A percentile compares a stretch with the other conserved stretches of the same genome.
phyloP scores from a whole-genome alignment of 768 basidiomycete species.

The Boletus rubescentipes region DNA sequence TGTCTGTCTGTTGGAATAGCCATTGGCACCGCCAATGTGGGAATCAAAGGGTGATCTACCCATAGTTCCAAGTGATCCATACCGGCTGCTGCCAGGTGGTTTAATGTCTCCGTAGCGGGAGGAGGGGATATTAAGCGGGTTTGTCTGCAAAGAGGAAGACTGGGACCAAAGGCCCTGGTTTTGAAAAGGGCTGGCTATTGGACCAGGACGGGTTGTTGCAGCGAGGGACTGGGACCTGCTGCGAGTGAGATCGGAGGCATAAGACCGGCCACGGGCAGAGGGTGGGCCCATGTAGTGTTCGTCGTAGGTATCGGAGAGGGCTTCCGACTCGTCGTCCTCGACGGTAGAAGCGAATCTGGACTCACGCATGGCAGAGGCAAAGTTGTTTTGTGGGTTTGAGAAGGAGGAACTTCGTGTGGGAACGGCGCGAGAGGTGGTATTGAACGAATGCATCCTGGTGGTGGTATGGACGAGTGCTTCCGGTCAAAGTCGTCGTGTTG shows the following conservation, averaged over 20 bases:
- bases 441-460: constrained; percentile 44
- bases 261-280: constrained; percentile 53
- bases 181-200: constrained; percentile 50
- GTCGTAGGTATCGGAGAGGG: constrained; percentile 61
- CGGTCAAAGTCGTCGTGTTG: constrained; percentile 51
- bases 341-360: constrained; percentile 71
- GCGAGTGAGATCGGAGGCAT: constrained; percentile 61
- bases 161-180: constrained; percentile 55
- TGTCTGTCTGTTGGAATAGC: constrained; percentile 42
- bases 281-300: constrained; percentile 48
- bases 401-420: constrained; percentile 71
- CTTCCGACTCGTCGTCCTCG: constrained; percentile 79
- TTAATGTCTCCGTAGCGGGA: constrained; percentile 61
- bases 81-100: constrained; percentile 61
- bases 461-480: constrained; percentile 41
- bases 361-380: constrained; percentile 66
- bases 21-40: constrained; percentile 47
- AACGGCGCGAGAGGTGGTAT: constrained; percentile 42
- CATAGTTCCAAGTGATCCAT: constrained; percentile 57
- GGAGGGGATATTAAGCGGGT: constrained; percentile 56
- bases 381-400: constrained; percentile 55
- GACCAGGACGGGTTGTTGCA: constrained; percentile 49
- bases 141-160: constrained; percentile 44
- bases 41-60: constrained; percentile 57
- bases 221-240: constrained; percentile 80